phyloP scores from a whole-genome alignment of 345 rosid genomes.

The Stellera chamaejasme region DNA sequence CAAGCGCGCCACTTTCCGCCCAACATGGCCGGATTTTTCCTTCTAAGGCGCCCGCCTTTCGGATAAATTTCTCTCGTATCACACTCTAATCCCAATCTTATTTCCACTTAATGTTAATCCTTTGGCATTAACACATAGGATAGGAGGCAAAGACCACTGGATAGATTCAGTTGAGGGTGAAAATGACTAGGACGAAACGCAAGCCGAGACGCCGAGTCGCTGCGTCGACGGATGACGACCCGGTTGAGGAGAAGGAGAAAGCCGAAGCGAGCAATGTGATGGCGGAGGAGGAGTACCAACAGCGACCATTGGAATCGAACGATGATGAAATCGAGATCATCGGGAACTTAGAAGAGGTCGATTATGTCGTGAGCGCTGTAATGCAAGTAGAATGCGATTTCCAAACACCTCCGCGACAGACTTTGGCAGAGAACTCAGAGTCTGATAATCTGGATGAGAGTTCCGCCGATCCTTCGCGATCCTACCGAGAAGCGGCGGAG shows the following conservation, averaged over 20 bases:
- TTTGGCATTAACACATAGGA: too few species aligned
- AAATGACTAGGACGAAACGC: constrained; percentile 9
- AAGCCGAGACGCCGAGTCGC: constrained; percentile 6
- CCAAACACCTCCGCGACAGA: too few species aligned
- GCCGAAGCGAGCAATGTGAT: neutral
- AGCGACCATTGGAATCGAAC: neutral
- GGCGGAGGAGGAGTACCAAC: neutral
- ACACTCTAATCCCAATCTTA: too few species aligned
- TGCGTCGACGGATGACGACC: neutral
- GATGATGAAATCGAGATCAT: constrained; percentile 1
- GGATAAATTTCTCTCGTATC: too few species aligned
- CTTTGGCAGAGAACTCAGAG: neutral
- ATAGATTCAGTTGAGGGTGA: neutral
- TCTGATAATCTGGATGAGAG: neutral
- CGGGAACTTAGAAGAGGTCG: constrained; percentile 14
- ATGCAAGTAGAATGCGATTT: neutral
- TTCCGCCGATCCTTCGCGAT: neutral
- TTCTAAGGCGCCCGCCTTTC: too few species aligned
- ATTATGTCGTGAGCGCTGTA: constrained; percentile 6
- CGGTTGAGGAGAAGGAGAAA: neutral
- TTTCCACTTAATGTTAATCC: too few species aligned
- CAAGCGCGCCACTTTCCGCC: too few species aligned
- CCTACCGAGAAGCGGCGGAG: neutral
- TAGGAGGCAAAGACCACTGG: too few species aligned
- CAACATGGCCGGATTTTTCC: too few species aligned